These are phyloP conservation scores for Pisolithus marmoratus DNA, from an alignment of 768 basidiomycete genomes.

Conservation along the genomic window DNA sequence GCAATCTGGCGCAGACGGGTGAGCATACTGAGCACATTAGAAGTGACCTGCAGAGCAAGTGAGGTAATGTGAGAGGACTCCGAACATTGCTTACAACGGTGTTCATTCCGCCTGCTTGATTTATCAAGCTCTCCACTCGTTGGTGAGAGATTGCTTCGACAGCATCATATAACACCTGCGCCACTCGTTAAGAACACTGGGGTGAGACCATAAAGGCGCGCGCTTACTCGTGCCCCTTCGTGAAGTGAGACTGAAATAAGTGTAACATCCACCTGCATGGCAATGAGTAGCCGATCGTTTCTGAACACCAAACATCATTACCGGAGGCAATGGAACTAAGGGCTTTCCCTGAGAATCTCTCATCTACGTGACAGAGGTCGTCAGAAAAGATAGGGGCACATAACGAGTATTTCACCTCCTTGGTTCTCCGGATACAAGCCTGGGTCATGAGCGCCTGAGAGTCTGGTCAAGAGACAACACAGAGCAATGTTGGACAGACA, in stretches of 20 bases:
- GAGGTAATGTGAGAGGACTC: conserved; percentile 1
- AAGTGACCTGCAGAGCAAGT: conserved; percentile 43
- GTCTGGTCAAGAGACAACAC: conserved; percentile 5
- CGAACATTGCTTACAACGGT: conserved; percentile 33
- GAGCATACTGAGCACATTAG: conserved; percentile 74
- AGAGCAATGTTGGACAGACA: conserved; percentile 9
- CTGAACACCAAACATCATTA: conserved; percentile 17
- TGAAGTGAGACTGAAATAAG: conserved; percentile 62
- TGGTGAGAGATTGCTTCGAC: conserved; percentile 59
- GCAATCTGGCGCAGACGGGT: conserved; percentile 81
- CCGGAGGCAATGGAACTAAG: conserved; percentile 72
- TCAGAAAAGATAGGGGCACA: background rate
- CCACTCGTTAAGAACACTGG: conserved; percentile 2
- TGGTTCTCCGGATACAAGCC: conserved; percentile 75
- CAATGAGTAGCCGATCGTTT: conserved; percentile 2
- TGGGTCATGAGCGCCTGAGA: conserved; percentile 69
- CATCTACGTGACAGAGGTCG: conserved; percentile 51
- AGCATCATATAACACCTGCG: conserved; percentile 60
- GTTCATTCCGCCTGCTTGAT: conserved; percentile 30
- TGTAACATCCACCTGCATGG: conserved; percentile 66
- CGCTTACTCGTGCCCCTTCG: conserved; percentile 57
- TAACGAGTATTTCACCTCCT: conserved; percentile 47
- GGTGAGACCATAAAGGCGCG: background rate
- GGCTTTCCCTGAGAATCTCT: conserved; percentile 71
- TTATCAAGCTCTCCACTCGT: conserved; percentile 54